Evolutionary conservation across 2,329 filamentous ascomycete species (phyloP).

Genomic region (Fusarium stilboides): DNA sequence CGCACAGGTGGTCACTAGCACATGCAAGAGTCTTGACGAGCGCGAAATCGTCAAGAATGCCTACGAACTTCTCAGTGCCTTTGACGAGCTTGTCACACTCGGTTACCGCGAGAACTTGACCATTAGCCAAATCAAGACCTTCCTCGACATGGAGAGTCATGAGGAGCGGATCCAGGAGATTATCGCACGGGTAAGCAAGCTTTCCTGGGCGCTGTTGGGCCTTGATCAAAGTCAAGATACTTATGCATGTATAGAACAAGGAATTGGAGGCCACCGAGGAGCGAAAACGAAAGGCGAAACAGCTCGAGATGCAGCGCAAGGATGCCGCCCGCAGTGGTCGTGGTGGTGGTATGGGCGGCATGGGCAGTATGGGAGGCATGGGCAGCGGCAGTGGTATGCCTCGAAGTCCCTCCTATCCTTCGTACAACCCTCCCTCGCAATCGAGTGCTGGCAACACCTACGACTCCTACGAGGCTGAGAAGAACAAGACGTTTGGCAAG

Average conservation of each 20-base stretch:
- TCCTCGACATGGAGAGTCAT: slow-evolving; percentile 99
- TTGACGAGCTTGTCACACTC: slow-evolving; percentile 95
- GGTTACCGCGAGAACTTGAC: slow-evolving; percentile 98
- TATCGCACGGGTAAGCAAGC: slow-evolving; percentile 81
- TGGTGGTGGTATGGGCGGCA: slow-evolving; percentile 55
- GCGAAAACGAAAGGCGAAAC: slow-evolving; percentile 98
- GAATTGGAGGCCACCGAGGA: slow-evolving; percentile 98
- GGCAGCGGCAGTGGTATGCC: slow-evolving; percentile 65
- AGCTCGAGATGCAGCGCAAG: slow-evolving; percentile 98
- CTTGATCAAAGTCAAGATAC: slow-evolving; percentile 9
- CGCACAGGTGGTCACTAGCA: slow-evolving; percentile 95
- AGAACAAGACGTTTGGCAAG: slow-evolving; percentile 92
- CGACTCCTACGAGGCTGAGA: slow-evolving; percentile 96
- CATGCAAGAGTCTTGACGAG: slow-evolving; percentile 96
- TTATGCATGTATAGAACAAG: slow-evolving; percentile 80
- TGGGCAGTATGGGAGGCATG: slow-evolving; percentile 50
- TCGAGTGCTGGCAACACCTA: slow-evolving; percentile 85
- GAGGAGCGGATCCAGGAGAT: slow-evolving; percentile 99
- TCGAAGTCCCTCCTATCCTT: slow-evolving; percentile 86
- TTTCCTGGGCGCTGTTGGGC: neutral
- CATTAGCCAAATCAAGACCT: slow-evolving; percentile 97
- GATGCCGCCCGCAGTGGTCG: slow-evolving; percentile 84
- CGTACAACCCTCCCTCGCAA: slow-evolving; percentile 86
- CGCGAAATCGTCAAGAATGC: slow-evolving; percentile 95
- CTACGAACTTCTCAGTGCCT: slow-evolving; percentile 95